Evolutionary conservation across 1,284 basidiomycete species (phyloP).

Genomic region (Earliella scabrosa): DNA sequence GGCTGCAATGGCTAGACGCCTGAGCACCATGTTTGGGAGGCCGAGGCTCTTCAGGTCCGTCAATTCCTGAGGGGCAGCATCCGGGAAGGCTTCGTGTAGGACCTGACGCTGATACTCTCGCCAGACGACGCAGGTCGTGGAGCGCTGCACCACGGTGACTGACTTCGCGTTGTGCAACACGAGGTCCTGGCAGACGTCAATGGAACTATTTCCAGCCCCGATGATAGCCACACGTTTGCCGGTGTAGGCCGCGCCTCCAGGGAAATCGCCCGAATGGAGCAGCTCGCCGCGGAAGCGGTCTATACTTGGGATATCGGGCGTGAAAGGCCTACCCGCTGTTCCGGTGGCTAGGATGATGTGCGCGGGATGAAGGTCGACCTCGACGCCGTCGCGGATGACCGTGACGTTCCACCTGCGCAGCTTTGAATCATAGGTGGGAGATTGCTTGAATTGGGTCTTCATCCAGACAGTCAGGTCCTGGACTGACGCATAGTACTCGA

Average conservation of each 20-base stretch:
- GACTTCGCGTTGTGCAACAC: conserved; percentile 40
- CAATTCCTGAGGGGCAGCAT: conserved; percentile 44
- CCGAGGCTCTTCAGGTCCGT: conserved; percentile 49
- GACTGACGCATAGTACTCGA: conserved; percentile 62
- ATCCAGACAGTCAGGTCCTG: conserved; percentile 70
- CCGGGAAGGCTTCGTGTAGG: conserved; percentile 38
- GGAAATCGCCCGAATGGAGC: conserved; percentile 47
- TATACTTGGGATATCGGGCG: conserved; percentile 45
- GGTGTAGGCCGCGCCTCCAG: conserved; percentile 41
- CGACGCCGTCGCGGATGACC: conserved; percentile 44
- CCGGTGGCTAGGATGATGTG: conserved; percentile 65
- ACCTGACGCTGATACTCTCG: conserved; percentile 31
- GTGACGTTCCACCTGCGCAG: conserved; percentile 54
- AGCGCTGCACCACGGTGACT: conserved; percentile 37
- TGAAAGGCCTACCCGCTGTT: conserved; percentile 47
- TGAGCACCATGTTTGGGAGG: conserved; percentile 42
- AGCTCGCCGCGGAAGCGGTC: conserved; percentile 45
- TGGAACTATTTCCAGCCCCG: conserved; percentile 51
- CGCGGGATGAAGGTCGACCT: conserved; percentile 52
- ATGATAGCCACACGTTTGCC: conserved; percentile 54
- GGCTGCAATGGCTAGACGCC: conserved; percentile 29
- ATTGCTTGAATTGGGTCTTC: conserved; percentile 42
- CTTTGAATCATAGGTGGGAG: conserved; percentile 40
- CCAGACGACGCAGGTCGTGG: conserved; percentile 32
- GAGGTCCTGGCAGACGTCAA: conserved; percentile 50